phyloP scores from a whole-genome alignment of 2,329 filamentous ascomycete genomes.

The Fusarium sacchari region DNA sequence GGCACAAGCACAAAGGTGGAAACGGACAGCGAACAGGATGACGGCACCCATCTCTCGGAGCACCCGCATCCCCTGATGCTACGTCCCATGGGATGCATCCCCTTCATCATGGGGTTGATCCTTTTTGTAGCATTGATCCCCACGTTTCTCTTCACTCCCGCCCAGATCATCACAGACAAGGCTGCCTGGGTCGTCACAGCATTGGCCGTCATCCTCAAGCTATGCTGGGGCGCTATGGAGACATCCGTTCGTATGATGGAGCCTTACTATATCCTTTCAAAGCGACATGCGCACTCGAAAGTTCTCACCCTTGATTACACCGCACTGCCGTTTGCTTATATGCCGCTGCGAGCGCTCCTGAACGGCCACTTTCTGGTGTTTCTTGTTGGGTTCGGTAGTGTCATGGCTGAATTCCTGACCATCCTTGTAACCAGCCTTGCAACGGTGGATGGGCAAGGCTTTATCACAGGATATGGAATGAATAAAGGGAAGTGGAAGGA shows the following conservation, averaged over 20 bases:
- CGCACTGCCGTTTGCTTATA: constrained; percentile 73
- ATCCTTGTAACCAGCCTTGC: constrained; percentile 74
- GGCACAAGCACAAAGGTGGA: constrained; percentile 54
- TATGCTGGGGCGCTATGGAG: constrained; percentile 75
- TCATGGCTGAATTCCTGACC: constrained; percentile 78
- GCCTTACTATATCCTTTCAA: constrained; percentile 76
- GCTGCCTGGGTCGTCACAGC: constrained; percentile 73
- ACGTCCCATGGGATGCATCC: constrained; percentile 66
- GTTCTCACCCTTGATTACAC: constrained; percentile 79
- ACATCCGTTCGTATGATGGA: constrained; percentile 78
- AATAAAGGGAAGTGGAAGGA: constrained; percentile 16
- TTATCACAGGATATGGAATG: constrained; percentile 52
- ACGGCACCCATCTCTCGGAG: constrained; percentile 60
- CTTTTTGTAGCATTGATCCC: constrained; percentile 68
- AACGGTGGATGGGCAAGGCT: constrained; percentile 70
- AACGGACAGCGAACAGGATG: constrained; percentile 58
- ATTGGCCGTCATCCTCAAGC: constrained; percentile 72
- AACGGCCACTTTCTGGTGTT: constrained; percentile 74
- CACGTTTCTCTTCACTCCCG: constrained; percentile 68
- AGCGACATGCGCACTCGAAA: constrained; percentile 70
- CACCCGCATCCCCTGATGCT: constrained; percentile 78
- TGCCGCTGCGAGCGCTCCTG: constrained; percentile 68
- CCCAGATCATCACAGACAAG: constrained; percentile 65
- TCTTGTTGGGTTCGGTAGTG: constrained; percentile 74
- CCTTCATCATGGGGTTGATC: constrained; percentile 68